Evolutionary conservation across 805 yeast species (phyloP).

Genomic region (Metschnikowia arizonensis): DNA sequence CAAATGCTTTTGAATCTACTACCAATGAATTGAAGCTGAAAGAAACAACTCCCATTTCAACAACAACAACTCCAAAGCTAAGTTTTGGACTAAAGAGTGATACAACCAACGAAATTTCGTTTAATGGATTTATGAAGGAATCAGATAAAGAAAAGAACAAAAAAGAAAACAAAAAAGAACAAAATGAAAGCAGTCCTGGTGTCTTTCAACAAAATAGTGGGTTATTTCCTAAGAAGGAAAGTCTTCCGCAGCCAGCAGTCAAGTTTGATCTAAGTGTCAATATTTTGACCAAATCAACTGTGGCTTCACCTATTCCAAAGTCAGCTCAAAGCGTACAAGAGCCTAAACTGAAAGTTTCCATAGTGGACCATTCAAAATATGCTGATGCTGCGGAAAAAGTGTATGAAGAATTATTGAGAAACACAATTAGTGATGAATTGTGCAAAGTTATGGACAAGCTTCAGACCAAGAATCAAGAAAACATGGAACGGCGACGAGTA

Average conservation of each 20-base stretch:
- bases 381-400: neutral
- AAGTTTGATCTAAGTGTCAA: neutral
- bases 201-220: neutral
- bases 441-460: conserved; percentile 23
- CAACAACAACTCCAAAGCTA: neutral
- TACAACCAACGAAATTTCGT: neutral
- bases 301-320: neutral
- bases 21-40: neutral
- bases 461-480: conserved; percentile 20
- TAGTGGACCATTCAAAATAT: neutral
- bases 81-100: neutral
- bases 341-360: neutral
- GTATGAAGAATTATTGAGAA: conserved; percentile 17
- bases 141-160: neutral
- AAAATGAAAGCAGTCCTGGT: neutral
- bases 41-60: neutral
- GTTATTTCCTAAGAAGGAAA: neutral
- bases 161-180: neutral
- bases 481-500: conserved; percentile 20
- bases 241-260: neutral
- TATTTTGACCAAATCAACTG: neutral
- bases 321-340: neutral
- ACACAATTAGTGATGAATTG: conserved; percentile 26
- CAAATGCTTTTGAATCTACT: neutral
- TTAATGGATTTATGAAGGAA: neutral